Base-by-base conservation (phyloP, 192 early-diverging fungal genomes). In the Coemansia sp. region DNA sequence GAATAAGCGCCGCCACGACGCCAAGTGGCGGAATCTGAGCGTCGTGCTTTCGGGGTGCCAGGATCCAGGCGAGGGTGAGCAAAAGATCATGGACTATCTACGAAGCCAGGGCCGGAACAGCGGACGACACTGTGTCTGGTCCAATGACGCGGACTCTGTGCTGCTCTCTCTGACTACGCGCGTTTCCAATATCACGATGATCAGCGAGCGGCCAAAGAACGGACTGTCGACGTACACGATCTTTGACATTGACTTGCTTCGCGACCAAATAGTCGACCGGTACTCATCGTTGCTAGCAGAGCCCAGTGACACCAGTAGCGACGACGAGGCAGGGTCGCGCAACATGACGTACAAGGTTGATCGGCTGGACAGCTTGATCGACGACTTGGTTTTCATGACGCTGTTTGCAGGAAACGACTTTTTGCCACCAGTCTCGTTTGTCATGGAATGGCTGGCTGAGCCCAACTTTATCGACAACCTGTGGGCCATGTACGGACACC, bases 81-180 rank as follows among this genome's bases (percentile, higher is more conserved):
- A 99, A 66, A 99, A 99, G 76, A 97, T 99, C 58, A 95, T 97
- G 91, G 92, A 93, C 63, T 98, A 89, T 50, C 90, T 99, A 52
- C 87, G 95, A 19, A 69, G 83, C 1, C 76, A 85, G 33, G 84
- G 89, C 8, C 17, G 2, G 12, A 35, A 27, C 0, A 43, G 8
- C 37, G 84, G 80, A 8, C 82, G 85, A 42, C 74, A 95, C 54
- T 91, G 92, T 60, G 77, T 99, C 24, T 99, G 96, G 82, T 95
- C 95, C 36, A 85, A 94, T 35, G 97, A 99, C 74, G 95, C 94
- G 4, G 95, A 98, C 82, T 75, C 95, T 12, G 90, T 97, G 59
- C 90, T 99, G 87, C 81, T 99, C n/a, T 93, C 93, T 3, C 69
- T 99, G 34, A 81, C 91, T 12, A 91, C 91, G 26, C 95, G 94